Evolutionary conservation across 768 basidiomycete genomes (phyloP), one percentile per base, ranked within the genome.

Genomic region (Hypholoma sublateritium): DNA sequence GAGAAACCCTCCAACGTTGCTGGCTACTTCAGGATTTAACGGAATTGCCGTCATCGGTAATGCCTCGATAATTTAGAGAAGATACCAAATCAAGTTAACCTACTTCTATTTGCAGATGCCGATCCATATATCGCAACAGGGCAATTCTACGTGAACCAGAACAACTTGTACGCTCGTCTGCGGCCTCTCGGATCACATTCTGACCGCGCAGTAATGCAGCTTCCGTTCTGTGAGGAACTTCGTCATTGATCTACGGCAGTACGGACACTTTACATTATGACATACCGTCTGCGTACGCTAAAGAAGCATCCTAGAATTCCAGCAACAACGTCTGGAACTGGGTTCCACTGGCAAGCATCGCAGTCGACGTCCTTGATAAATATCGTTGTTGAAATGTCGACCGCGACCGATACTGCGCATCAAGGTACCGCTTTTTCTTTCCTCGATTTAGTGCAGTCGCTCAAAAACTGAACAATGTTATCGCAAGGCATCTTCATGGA

Each of bases 291-390:
- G 12, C 4, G 50, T 42, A 25, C 14, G 32, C 45, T 21, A 13
- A 25, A 9, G 16, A 11, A 22, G 39, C 13, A 43, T 56, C 34
- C 5, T 41, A 77, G 76, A 55, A 80, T 87, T 59, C 81, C 85
- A 41, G 71, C 85, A 3, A 66, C 73, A 13, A 72, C 74, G 16
- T 69, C 76, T 60, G 88, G 83, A 47, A 89, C 86, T 16, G 89
- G 88, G 35, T 73, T 92, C 37, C 90, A 92, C 65, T 92, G 90
- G 90, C 90, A 92, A 72, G 86, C 91, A 28, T 82, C 91, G 0
- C 90, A 93, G 68, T 78, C 85, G 13, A 92, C 90, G 0, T 88
- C 87, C 0, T 69, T 93, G 45, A 77, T 85, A 58, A 91, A 92
- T 67, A 81, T 93, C 58, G 79, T 82, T 13, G 78, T 91, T 52